Percentiles rank a stretch among this genome's conserved stretches.
phyloP scores from a whole-genome alignment of 2,329 filamentous ascomycete species.

The Alternaria brassicicola region DNA sequence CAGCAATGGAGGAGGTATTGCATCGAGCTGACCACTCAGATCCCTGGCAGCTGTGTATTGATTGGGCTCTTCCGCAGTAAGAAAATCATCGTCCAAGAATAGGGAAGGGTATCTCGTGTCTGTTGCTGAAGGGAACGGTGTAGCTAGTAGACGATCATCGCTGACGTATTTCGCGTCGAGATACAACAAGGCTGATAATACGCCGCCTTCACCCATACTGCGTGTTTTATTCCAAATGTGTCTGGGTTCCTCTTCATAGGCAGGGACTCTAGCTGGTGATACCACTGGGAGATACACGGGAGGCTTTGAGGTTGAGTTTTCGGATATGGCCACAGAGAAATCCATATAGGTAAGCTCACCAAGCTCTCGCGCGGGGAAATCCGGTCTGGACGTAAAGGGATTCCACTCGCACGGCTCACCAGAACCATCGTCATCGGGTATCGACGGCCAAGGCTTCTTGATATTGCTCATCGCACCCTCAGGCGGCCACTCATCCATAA shows the following conservation, averaged over 20 bases:
- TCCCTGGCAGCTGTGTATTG: constrained; percentile 3
- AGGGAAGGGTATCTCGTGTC: constrained; percentile 42
- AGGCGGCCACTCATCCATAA: constrained; percentile 1
- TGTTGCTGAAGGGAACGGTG: constrained; percentile 30
- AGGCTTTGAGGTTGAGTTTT: neutral
- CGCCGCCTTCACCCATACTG: constrained; percentile 38
- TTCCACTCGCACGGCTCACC: constrained; percentile 34
- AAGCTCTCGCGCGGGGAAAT: constrained; percentile 19
- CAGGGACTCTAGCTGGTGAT: constrained; percentile 8
- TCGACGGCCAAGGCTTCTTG: constrained; percentile 16
- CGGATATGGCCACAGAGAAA: constrained; percentile 10
- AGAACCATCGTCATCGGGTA: constrained; percentile 26
- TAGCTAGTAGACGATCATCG: constrained; percentile 26
- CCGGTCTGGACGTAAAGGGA: constrained; percentile 21
- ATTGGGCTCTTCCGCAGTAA: constrained; percentile 21
- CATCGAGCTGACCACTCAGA: constrained; percentile 12
- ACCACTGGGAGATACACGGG: neutral
- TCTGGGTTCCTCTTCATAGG: neutral
- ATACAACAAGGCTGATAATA: constrained; percentile 43
- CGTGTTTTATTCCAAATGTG: constrained; percentile 19
- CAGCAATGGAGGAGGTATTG: constrained; percentile 30
- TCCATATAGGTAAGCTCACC: constrained; percentile 33
- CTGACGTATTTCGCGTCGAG: constrained; percentile 33
- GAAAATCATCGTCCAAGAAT: constrained; percentile 43
- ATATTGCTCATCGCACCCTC: neutral